phyloP scores from a whole-genome alignment of 768 basidiomycete species.

The Multifurca ochricompacta region DNA sequence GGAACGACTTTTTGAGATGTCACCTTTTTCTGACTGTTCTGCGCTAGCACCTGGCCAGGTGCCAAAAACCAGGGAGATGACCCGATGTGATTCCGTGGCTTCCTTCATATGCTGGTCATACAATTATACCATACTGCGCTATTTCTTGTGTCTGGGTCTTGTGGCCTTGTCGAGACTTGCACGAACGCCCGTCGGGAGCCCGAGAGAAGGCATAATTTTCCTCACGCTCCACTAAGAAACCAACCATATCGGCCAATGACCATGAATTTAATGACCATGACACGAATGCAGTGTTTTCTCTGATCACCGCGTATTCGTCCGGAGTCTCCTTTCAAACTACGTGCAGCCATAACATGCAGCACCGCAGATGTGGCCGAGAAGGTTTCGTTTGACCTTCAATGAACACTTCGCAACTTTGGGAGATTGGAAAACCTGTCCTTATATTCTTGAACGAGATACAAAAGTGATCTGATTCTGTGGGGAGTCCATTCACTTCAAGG shows the following conservation, averaged over 20 bases:
- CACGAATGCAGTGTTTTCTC: conserved; percentile 56
- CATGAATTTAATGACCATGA: conserved; percentile 96
- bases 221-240: conserved; percentile 54
- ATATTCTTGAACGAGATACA: conserved; percentile 76
- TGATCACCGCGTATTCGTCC: conserved; percentile 68
- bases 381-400: conserved; percentile 53
- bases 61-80: conserved; percentile 81
- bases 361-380: conserved; percentile 54
- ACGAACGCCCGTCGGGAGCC: conserved; percentile 49
- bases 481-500: not conserved
- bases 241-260: conserved; percentile 65
- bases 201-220: conserved; percentile 75
- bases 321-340: conserved; percentile 70
- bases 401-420: conserved; percentile 59
- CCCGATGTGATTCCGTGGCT: conserved; percentile 86
- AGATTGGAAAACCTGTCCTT: conserved; percentile 30
- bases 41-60: conserved; percentile 82
- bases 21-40: conserved; percentile 85
- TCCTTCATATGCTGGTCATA: conserved; percentile 49
- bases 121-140: conserved; percentile 79
- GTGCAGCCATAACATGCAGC: conserved; percentile 78
- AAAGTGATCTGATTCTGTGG: conserved; percentile 65
- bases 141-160: conserved; percentile 57
- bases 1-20: conserved; percentile 3
- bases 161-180: conserved; percentile 38